Percentiles rank a stretch among this genome's conserved stretches.
Evolutionary conservation across 2,329 filamentous ascomycete species (phyloP).

Genomic region (Trichoderma aggressivum): DNA sequence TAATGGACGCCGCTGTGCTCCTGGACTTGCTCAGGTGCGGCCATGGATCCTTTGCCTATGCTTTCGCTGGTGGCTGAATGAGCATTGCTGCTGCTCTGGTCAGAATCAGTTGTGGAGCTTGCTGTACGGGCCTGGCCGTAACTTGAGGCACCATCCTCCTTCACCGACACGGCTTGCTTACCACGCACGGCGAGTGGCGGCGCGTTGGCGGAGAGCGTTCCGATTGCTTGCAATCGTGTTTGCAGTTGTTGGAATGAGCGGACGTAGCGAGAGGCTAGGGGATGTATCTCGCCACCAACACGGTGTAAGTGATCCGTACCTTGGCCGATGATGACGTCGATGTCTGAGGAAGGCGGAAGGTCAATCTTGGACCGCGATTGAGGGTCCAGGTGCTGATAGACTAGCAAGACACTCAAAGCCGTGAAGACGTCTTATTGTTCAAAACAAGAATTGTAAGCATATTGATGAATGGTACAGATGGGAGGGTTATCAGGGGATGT

Average conservation of each 20-base stretch:
- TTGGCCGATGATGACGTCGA: neutral
- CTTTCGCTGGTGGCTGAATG: neutral
- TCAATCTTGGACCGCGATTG: neutral
- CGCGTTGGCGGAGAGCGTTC: conserved; percentile 4
- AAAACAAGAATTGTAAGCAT: neutral
- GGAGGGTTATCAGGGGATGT: neutral
- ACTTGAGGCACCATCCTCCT: neutral
- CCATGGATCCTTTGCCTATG: neutral
- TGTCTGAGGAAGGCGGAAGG: neutral
- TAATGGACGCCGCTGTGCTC: neutral
- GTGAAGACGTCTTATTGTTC: neutral
- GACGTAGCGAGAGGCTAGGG: conserved; percentile 5
- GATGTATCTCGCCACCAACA: conserved; percentile 10
- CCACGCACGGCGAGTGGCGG: neutral
- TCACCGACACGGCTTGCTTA: neutral
- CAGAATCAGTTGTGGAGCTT: neutral
- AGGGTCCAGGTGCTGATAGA: conserved; percentile 6
- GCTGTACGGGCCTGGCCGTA: neutral
- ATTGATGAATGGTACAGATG: neutral
- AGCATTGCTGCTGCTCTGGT: neutral
- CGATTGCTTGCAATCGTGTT: neutral
- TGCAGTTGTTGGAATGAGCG: conserved; percentile 11
- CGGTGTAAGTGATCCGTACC: neutral
- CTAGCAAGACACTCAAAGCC: neutral
- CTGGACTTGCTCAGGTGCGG: neutral